Evolutionary conservation across 495 filamentous ascomycete genomes (phyloP).

Genomic region (Pseudotulostoma volvatum): DNA sequence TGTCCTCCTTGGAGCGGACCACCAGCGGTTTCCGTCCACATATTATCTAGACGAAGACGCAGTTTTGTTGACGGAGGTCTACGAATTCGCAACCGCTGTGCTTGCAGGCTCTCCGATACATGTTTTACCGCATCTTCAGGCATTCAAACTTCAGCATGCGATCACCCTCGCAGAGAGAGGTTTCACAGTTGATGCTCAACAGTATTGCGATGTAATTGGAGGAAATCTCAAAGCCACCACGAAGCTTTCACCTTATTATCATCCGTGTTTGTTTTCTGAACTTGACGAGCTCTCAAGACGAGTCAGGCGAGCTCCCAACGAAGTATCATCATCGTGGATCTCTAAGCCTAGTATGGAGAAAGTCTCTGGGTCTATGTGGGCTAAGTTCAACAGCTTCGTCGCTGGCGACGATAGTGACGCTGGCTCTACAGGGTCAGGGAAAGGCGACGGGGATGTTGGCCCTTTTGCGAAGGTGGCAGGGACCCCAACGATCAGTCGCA

Average conservation of each 20-base stretch:
- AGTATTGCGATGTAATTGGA: conserved; percentile 78
- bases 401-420: conserved; percentile 70
- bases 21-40: conserved; percentile 44
- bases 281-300: conserved; percentile 75
- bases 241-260: conserved; percentile 67
- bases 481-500: conserved; percentile 70
- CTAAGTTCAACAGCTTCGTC: conserved; percentile 86
- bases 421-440: conserved; percentile 39
- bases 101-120: conserved; percentile 38
- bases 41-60: conserved; percentile 66
- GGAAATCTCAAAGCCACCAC: conserved; percentile 68
- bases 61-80: conserved; percentile 78
- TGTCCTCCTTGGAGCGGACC: conserved; percentile 71
- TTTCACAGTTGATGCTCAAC: conserved; percentile 61
- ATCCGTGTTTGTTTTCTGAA: conserved; percentile 50
- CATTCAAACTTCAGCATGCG: conserved; percentile 81
- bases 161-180: conserved; percentile 70
- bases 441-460: conserved; percentile 42
- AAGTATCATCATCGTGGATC: conserved; percentile 58
- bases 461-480: conserved; percentile 70
- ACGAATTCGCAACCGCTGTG: conserved; percentile 68
- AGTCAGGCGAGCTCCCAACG: conserved; percentile 67
- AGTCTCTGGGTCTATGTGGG: conserved; percentile 74
- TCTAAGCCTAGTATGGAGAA: conserved; percentile 89
- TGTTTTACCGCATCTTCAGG: conserved; percentile 67